Evolutionary conservation across 2,329 filamentous ascomycete species (phyloP).

Genomic region (Truncatella angustata): DNA sequence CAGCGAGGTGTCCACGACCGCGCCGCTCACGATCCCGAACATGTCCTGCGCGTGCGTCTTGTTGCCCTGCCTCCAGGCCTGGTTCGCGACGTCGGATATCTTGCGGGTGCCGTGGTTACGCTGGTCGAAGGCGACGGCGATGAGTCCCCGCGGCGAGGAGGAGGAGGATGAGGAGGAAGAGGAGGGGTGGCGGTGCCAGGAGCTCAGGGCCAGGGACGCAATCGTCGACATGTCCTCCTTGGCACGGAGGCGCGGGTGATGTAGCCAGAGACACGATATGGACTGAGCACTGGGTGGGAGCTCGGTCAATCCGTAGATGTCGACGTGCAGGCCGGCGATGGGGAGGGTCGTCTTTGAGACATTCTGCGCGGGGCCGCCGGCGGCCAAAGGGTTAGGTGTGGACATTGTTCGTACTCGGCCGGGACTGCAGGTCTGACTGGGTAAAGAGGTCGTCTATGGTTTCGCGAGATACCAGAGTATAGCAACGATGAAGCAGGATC

Average conservation of each 20-base stretch:
- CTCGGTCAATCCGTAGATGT: slow-evolving; percentile 79
- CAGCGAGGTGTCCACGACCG: slow-evolving; percentile 69
- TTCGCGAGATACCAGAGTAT: no score
- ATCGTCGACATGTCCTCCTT: slow-evolving; percentile 74
- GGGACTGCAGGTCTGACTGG: background rate
- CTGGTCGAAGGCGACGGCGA: slow-evolving; percentile 87
- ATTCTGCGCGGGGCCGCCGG: slow-evolving; percentile 20
- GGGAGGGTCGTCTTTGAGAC: slow-evolving; percentile 66
- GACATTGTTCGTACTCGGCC: slow-evolving; percentile 2
- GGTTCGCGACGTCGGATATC: slow-evolving; percentile 67
- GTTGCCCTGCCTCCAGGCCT: slow-evolving; percentile 78
- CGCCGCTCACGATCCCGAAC: slow-evolving; percentile 74
- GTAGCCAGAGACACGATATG: slow-evolving; percentile 84
- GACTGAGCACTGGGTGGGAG: slow-evolving; percentile 51
- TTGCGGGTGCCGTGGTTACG: slow-evolving; percentile 82
- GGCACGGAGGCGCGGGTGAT: slow-evolving; percentile 73
- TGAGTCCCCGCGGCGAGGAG: slow-evolving; percentile 53
- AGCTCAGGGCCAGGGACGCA: slow-evolving; percentile 65
- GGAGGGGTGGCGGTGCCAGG: slow-evolving; percentile 40
- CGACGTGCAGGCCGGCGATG: slow-evolving; percentile 76
- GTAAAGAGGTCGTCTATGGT: no score
- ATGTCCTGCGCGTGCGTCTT: slow-evolving; percentile 85
- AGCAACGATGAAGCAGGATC: background rate
- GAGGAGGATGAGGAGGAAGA: no score
- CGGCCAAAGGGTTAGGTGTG: slow-evolving; percentile 5